Evolutionary conservation across 768 basidiomycete species (phyloP).

Genomic region (Naematelia aurantialba): DNA sequence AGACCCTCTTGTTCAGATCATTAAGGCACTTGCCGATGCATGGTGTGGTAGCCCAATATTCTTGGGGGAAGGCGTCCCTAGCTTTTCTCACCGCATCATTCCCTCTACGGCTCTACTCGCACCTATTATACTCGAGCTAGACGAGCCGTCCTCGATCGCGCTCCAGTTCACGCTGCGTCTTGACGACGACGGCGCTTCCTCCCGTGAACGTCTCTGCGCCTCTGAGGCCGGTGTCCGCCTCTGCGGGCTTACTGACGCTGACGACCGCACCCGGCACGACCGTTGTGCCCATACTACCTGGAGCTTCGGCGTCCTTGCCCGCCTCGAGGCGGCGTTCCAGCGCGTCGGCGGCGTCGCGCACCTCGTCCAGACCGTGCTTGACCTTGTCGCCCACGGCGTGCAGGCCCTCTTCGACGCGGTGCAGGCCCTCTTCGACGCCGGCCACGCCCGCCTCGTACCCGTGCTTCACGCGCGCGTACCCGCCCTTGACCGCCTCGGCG

Average conservation of each 20-base stretch:
- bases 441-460: too few relatives aligned
- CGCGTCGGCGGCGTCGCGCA: conserved; percentile 1
- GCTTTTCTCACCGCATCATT: too few relatives aligned
- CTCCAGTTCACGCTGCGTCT: conserved; percentile 18
- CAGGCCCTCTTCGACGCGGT: conserved; percentile 4
- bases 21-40: too few relatives aligned
- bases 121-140: too few relatives aligned
- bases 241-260: not conserved
- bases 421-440: conserved; percentile 8
- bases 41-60: too few relatives aligned
- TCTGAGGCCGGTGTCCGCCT: conserved; percentile 1
- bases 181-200: conserved; percentile 11
- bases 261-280: not conserved
- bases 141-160: conserved; percentile 12
- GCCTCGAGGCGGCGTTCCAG: conserved; percentile 6
- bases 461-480: too few relatives aligned
- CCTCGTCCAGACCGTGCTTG: conserved; percentile 3
- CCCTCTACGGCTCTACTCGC: too few relatives aligned
- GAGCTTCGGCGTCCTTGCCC: conserved; percentile 7
- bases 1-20: too few relatives aligned
- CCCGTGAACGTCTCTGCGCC: conserved; percentile 19
- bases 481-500: too few relatives aligned
- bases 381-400: conserved; percentile 6
- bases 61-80: too few relatives aligned
- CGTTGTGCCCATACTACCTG: not conserved